phyloP scores from a whole-genome alignment of 1,139 yeast genomes.

The Pneumocystis carinii region DNA sequence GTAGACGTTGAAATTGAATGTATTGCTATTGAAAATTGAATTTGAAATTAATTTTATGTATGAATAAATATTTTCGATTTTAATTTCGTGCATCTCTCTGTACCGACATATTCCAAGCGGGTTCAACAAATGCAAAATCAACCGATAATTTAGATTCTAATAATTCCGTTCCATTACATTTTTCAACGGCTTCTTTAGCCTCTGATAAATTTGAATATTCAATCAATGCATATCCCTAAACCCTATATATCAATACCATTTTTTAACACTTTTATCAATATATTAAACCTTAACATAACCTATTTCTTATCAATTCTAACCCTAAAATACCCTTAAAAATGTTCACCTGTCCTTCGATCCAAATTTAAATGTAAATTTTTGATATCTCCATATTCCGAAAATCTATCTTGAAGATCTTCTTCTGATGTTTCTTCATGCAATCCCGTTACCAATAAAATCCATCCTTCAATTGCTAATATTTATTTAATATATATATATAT shows the following conservation, averaged over 20 bases:
- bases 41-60: no score
- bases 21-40: constrained; percentile 18
- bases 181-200: constrained; percentile 25
- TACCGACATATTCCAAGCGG: constrained; percentile 9
- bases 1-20: constrained; percentile 18
- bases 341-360: constrained; percentile 30
- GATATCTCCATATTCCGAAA: constrained; percentile 30
- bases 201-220: constrained; percentile 26
- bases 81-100: constrained; percentile 8
- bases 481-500: background rate
- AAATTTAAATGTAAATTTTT: constrained; percentile 29
- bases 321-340: constrained; percentile 20
- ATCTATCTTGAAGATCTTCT: constrained; percentile 30
- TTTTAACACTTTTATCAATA: background rate
- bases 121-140: constrained; percentile 29
- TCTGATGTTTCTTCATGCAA: constrained; percentile 35
- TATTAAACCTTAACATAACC: background rate
- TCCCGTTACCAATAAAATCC: constrained; percentile 29
- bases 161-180: constrained; percentile 23
- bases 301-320: background rate
- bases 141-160: constrained; percentile 24
- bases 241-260: background rate
- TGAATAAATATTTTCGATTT: background rate
- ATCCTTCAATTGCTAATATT: constrained; percentile 29
- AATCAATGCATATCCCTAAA: constrained; percentile 31